Evolutionary conservation across 1,284 basidiomycete genomes (phyloP).

Genomic region (Sanghuangporus baumii): DNA sequence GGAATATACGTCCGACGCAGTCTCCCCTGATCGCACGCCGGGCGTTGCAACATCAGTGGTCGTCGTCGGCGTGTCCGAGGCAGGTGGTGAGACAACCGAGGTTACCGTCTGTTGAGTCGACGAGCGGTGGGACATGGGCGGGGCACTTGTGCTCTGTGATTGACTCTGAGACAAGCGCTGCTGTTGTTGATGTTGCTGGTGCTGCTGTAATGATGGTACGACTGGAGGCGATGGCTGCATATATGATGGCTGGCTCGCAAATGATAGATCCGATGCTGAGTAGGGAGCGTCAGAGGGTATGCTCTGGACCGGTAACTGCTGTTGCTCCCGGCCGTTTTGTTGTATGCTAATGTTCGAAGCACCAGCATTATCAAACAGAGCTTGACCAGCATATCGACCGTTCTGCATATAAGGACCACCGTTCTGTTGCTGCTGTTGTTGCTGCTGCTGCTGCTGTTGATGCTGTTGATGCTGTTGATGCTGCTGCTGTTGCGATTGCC

Average conservation of each 20-base stretch:
- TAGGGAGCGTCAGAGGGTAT: slow-evolving; percentile 3
- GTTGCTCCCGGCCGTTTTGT: slow-evolving; percentile 14
- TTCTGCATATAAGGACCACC: not conserved
- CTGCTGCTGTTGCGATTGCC: slow-evolving; percentile 16
- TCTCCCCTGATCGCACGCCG: slow-evolving; percentile 19
- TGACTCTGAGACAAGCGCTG: slow-evolving; percentile 1
- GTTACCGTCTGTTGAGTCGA: not conserved
- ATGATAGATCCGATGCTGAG: slow-evolving; percentile 1
- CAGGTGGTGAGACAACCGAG: slow-evolving; percentile 18
- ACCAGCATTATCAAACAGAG: not conserved
- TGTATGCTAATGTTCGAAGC: slow-evolving; percentile 9
- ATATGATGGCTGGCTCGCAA: slow-evolving; percentile 5
- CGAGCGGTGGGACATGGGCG: not conserved
- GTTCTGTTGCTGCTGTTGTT: slow-evolving; percentile 4
- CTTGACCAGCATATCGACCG: slow-evolving; percentile 1
- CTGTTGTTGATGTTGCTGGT: not conserved
- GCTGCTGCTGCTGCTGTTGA: slow-evolving; percentile 8
- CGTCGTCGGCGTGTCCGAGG: slow-evolving; percentile 11
- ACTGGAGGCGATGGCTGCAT: slow-evolving; percentile 1
- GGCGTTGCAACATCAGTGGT: slow-evolving; percentile 18
- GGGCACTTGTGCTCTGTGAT: not conserved
- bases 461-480: not conserved
- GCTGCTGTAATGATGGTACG: slow-evolving; percentile 2
- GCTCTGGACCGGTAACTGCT: slow-evolving; percentile 1
- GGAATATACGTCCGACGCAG: slow-evolving; percentile 55